Base-by-base conservation (phyloP, 495 filamentous ascomycete species). In the Penicillium maclennaniae region DNA sequence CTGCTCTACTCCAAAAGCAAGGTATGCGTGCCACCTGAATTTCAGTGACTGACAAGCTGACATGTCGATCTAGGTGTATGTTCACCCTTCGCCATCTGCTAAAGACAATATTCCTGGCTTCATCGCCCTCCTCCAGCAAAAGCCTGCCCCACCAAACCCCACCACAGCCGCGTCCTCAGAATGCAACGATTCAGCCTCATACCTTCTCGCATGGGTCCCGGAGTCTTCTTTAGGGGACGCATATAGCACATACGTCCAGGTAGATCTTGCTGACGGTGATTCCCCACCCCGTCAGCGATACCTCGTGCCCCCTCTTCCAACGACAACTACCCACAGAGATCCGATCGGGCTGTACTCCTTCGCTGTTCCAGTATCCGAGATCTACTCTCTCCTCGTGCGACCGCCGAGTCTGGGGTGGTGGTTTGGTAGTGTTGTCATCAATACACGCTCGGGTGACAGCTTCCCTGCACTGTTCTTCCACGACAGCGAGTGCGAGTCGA, bases 91-190 rank as follows among this genome's bases (percentile, higher is more conserved):
- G 0, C 86, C 95, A 1, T 93, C 91, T 2, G 78, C 92, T 7
- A 93, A 89, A 75, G 95, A 98, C 71, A 98, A 98, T 55, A 92
- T 98, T 55, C 76, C 89, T n/a, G 93, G 93, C 19, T 98, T 95
- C 61, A 87, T 98, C 54, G 93, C 93, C 25, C 80, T 98, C 4
- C 76, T 98, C 25, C 91, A 97, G 68, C 95, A 97, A 65, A 97
- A 96, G 63, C 79, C 80, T 1, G 26, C 49, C 3, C 43, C 65
- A 2, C 48, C 59, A 39, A 53, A 49, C 16, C 57, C 56, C 23
- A 45, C 78, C 26, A 17, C 38, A 14, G 77, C 85, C 19, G 77
- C 80, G 7, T 77, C 81, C 16, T 79, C 82, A 2, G 72, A 60
- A 27, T 67, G 66, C 27, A 56, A 69, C 36, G 68, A 73, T 34